Evolutionary conservation across 2,329 filamentous ascomycete species (phyloP), one percentile per base, ranked within the genome.

Genomic region (Xylaria hypoxylon): DNA sequence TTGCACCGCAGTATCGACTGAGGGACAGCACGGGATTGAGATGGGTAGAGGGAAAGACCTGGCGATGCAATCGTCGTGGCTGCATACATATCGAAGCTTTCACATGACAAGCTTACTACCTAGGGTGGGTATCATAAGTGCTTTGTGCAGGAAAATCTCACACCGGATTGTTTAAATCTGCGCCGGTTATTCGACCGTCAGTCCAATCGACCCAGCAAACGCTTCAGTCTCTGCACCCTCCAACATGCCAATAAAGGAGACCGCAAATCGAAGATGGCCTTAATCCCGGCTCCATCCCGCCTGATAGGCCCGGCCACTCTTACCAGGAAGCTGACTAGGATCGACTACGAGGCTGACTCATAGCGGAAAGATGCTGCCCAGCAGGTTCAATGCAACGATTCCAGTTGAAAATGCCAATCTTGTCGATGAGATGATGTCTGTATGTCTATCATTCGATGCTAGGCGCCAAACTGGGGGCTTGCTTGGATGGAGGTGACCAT

Each of bases 121-220:
- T 13, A 42, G 13, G n/a, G 47, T 62, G 65, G 58, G 45, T 59
- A 15, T 59, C 47, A 55, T 62, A 59, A 44, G 50, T 51, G 48
- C 40, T 58, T 53, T 53, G 28, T 71, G 70, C 71, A 70, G 68
- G 61, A 70, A 66, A 73, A 70, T 75, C 74, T 75, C 71, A 75
- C 74, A 75, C 74, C 73, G 72, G 70, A 47, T 70, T 59, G 64
- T 73, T 73, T 70, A 71, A 68, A 70, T 64, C 67, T 69, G 65
- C 40, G 70, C 71, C 71, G 71, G 69, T 70, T 72, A 74, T 69
- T 69, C 67, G 55, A 40, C 55, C 62, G 45, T 58, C 42, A 64
- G 44, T 64, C 71, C 71, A 74, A 75, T 72, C 58, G 68, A 63
- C 62, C 63, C 42, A 44, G 44, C 47, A 62, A 55, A 42, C 61